phyloP scores from a whole-genome alignment of 192 early-diverging fungal species.

The Umbelopsis sp. region DNA sequence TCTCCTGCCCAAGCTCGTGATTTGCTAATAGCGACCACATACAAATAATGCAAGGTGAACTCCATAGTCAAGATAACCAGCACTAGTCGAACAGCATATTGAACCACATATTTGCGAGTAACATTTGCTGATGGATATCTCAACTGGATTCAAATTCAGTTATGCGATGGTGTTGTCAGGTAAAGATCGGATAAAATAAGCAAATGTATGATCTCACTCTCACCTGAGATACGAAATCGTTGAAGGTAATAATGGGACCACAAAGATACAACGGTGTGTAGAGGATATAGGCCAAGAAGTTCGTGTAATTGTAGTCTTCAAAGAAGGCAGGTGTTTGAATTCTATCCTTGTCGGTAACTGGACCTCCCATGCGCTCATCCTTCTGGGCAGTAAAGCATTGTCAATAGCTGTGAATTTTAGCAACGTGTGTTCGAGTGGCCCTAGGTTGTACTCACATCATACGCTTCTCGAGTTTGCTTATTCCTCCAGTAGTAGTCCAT shows the following conservation, averaged over 20 bases:
- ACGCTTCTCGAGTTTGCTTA: constrained; percentile 22
- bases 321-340: constrained; percentile 52
- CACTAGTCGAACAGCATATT: constrained; percentile 76
- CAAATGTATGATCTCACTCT: background rate
- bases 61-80: constrained; percentile 79
- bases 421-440: background rate
- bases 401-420: background rate
- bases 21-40: constrained; percentile 91
- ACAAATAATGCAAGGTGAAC: constrained; percentile 80
- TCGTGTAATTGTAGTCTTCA: constrained; percentile 74
- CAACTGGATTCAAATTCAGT: constrained; percentile 35
- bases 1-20: constrained; percentile 83
- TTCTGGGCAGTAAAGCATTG: constrained; percentile 36
- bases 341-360: constrained; percentile 60
- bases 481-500: constrained; percentile 91
- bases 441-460: background rate
- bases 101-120: constrained; percentile 25
- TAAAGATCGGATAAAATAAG: background rate
- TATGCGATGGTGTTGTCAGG: too few species aligned
- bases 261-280: constrained; percentile 93
- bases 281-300: constrained; percentile 80
- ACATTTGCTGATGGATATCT: constrained; percentile 54
- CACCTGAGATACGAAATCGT: constrained; percentile 86
- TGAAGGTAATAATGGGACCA: constrained; percentile 95
- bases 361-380: constrained; percentile 9